These are phyloP conservation scores for Rhododendron simsii DNA, from an alignment of 148 eudicot genomes.

Conservation along the genomic window DNA sequence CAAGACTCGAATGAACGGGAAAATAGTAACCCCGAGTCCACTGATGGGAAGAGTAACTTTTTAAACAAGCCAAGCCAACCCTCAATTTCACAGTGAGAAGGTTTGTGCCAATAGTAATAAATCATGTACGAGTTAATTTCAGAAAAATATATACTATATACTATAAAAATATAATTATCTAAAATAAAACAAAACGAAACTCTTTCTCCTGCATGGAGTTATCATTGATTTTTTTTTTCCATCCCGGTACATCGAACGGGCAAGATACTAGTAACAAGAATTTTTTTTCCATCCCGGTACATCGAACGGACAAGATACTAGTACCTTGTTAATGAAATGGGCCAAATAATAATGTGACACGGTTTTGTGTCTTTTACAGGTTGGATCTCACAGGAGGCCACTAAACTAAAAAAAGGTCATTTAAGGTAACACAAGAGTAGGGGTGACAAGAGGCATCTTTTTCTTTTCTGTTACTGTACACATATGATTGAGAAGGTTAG, in stretches of 20 bases:
- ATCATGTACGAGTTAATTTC: background rate
- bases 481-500: background rate
- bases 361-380: background rate
- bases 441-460: background rate
- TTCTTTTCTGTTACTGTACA: background rate
- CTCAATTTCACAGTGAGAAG: too few species aligned
- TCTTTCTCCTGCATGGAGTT: too few species aligned
- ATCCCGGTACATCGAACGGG: rapidly evolving
- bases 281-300: too few species aligned
- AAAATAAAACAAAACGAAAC: too few species aligned
- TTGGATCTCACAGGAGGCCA: background rate
- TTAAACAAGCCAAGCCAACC: too few species aligned
- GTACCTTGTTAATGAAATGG: background rate
- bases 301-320: too few species aligned
- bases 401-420: background rate
- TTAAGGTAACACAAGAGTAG: background rate
- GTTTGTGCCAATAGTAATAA: background rate
- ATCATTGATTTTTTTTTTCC: too few species aligned
- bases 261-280: too few species aligned
- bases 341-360: background rate
- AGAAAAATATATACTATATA: background rate
- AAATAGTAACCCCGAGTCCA: too few species aligned
- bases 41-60: too few species aligned
- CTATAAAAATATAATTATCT: too few species aligned
- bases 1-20: too few species aligned